Evolutionary conservation across 345 rosid species (phyloP).

Genomic region (Pistacia atlantica): DNA sequence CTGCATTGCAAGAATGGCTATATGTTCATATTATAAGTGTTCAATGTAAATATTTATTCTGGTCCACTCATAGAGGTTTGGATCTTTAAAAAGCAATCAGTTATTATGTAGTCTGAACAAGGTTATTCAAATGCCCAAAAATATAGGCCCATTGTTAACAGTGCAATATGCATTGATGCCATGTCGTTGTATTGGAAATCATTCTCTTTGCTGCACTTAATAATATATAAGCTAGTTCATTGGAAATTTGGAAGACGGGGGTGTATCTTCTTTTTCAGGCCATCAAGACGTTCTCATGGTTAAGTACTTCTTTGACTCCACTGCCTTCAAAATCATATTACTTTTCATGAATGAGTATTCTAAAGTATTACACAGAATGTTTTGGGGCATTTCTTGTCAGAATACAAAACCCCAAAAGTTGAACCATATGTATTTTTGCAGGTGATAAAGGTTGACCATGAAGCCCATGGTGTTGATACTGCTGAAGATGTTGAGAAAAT

Average conservation of each 20-base stretch:
- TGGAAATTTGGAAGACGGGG: not conserved
- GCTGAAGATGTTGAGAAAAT: conserved; percentile 86
- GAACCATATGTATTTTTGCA: conserved; percentile 25
- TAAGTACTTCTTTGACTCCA: not conserved
- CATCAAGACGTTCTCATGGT: not conserved
- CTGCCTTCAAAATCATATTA: not conserved
- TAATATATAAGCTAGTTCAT: not conserved
- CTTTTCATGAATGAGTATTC: not conserved
- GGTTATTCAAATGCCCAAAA: not conserved
- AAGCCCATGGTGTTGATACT: conserved; percentile 87
- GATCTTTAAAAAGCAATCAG: not conserved
- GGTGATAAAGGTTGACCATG: conserved; percentile 93
- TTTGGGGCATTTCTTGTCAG: not conserved
- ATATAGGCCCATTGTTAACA: not conserved
- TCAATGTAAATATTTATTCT: not conserved
- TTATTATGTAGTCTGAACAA: not conserved
- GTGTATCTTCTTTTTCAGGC: not conserved
- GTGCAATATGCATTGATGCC: not conserved
- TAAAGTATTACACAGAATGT: not conserved
- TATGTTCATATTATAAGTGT: too few species aligned
- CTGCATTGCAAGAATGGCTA: too few species aligned
- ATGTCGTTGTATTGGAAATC: not conserved
- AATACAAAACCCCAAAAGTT: not conserved
- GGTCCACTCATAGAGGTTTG: not conserved
- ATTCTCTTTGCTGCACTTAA: not conserved